Percentiles rank a stretch among this genome's conserved stretches.
These are phyloP conservation scores for Puccinia novopanici DNA, from an alignment of 1,284 basidiomycete species.

Conservation along the genomic window DNA sequence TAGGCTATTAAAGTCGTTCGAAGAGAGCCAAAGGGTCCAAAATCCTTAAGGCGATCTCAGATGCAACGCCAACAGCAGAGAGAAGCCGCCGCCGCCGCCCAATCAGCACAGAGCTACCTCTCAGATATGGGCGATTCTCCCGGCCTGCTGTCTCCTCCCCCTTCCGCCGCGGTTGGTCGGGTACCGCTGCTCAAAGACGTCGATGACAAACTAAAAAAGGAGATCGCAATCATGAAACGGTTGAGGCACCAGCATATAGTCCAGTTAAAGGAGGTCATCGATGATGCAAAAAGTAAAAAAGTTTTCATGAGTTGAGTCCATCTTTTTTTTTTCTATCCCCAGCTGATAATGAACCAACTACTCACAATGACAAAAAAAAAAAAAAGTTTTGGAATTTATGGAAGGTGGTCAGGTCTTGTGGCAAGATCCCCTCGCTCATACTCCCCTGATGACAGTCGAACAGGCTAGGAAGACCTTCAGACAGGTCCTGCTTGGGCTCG, in stretches of 20 bases:
- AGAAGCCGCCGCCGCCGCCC: conserved; percentile 1
- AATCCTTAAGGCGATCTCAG: conserved; percentile 46
- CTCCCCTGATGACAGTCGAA: conserved; percentile 75
- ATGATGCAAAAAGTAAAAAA: conserved; percentile 83
- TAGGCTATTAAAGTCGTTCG: conserved; percentile 50
- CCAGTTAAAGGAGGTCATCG: conserved; percentile 87
- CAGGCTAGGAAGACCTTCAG: conserved; percentile 84
- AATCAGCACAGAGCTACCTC: neutral
- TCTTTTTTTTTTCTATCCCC: conserved; percentile 37
- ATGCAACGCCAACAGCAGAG: conserved; percentile 36
- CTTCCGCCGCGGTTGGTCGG: neutral
- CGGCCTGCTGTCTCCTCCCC: neutral
- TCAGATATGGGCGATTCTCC: neutral
- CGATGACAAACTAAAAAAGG: conserved; percentile 77
- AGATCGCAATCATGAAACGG: conserved; percentile 99
- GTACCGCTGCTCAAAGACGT: conserved; percentile 55
- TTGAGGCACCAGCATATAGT: conserved; percentile 89
- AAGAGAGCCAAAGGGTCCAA: conserved; percentile 48
- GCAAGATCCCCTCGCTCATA: conserved; percentile 59
- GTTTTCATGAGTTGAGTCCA: conserved; percentile 77
- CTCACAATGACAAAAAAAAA: neutral
- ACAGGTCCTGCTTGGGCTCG: conserved; percentile 87
- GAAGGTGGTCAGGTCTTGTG: conserved; percentile 91
- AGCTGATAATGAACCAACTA: neutral
- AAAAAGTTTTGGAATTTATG: conserved; percentile 88